Conservation (phyloP, 2,329 filamentous ascomycete species). For the Alternaria triticina region DNA sequence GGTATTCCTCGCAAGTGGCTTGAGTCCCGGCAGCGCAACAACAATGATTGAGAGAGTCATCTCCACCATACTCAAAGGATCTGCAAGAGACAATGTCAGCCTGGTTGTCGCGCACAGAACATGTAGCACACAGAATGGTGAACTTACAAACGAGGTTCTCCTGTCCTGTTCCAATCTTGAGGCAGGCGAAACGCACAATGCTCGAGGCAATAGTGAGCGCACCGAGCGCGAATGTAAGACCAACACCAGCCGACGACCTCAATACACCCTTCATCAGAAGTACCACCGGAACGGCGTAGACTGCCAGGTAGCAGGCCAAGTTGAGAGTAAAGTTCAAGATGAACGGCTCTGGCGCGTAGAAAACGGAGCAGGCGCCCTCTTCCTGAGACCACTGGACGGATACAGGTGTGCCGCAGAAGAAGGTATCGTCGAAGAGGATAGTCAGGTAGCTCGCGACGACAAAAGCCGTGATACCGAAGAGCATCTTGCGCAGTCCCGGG, state of each 20-base stretch:
- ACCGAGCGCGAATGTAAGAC: constrained; percentile 23
- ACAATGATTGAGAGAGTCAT: constrained; percentile 32
- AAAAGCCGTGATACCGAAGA: constrained; percentile 25
- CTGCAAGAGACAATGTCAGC: background rate
- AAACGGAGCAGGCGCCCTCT: constrained; percentile 30
- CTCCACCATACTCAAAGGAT: constrained; percentile 30
- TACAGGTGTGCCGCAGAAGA: constrained; percentile 26
- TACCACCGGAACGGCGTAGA: constrained; percentile 22
- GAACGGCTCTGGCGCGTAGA: constrained; percentile 31
- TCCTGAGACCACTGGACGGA: constrained; percentile 31
- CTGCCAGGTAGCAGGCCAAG: constrained; percentile 26
- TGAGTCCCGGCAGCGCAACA: constrained; percentile 26
- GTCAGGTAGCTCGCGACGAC: constrained; percentile 27
- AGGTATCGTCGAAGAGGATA: constrained; percentile 30
- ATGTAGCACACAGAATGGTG: accelerated
- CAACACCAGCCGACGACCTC: constrained; percentile 15
- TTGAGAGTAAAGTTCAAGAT: constrained; percentile 35
- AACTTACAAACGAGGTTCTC: constrained; percentile 35
- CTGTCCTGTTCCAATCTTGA: constrained; percentile 30
- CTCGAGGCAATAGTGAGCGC: constrained; percentile 25
- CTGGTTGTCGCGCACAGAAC: background rate
- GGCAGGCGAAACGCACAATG: constrained; percentile 24
- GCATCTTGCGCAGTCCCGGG: constrained; percentile 30
- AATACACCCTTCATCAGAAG: constrained; percentile 19
- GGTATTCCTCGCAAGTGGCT: constrained; percentile 13